Evolutionary conservation across 1,139 yeast species (phyloP).

Genomic region (Geotrichum phurueaensis): DNA sequence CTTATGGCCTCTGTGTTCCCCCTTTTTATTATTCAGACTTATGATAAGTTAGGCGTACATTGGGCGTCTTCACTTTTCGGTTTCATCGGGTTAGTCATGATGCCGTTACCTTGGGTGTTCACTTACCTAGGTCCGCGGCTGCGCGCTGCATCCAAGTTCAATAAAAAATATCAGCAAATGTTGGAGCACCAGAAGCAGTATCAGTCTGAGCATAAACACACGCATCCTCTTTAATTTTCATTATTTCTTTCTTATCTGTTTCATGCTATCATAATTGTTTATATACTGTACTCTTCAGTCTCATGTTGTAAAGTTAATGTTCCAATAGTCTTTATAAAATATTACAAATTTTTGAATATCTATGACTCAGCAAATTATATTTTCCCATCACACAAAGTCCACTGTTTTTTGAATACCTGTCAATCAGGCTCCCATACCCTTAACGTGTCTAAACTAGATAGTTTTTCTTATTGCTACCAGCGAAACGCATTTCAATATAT

Average conservation of each 20-base stretch:
- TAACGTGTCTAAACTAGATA: neutral
- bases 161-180: neutral
- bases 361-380: neutral
- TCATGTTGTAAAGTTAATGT: neutral
- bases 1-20: slow-evolving; percentile 72
- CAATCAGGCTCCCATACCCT: neutral
- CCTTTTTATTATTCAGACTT: slow-evolving; percentile 58
- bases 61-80: slow-evolving; percentile 64
- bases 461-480: neutral
- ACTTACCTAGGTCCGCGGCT: slow-evolving; percentile 50
- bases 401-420: neutral
- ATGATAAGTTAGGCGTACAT: slow-evolving; percentile 46
- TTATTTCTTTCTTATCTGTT: neutral
- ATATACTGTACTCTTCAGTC: neutral
- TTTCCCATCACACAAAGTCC: neutral
- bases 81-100: slow-evolving; percentile 49
- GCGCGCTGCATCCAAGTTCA: slow-evolving; percentile 39
- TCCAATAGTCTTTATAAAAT: neutral
- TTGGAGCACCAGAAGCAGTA: neutral
- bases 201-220: neutral
- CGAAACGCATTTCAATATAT: neutral
- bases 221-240: neutral
- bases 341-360: neutral
- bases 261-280: too few species aligned
- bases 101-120: slow-evolving; percentile 63